Evolutionary conservation across 768 basidiomycete species (phyloP), one percentile per base, ranked within the genome.

Genomic region (Filobasidium wieringae): DNA sequence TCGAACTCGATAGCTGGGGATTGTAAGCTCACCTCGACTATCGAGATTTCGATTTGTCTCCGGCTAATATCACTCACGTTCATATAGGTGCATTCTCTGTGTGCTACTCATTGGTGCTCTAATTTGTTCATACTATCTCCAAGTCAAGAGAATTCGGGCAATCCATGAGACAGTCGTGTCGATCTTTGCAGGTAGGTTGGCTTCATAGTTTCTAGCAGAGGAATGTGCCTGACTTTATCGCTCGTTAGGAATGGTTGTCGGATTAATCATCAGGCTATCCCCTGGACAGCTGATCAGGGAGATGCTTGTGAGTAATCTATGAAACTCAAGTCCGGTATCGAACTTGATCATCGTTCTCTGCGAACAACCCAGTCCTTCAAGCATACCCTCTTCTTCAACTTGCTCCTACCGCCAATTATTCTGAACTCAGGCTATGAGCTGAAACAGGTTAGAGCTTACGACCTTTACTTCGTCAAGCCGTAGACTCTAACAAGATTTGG

Each of bases 361-460:
- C n/a, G n/a, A n/a, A n/a, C n/a, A n/a, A n/a, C n/a, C 2, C 67
- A 93, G 91, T 91, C 88, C 8, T 93, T 93, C 80, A 88, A 87
- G 72, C 89, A 93, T 69, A 96, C 93, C 2, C 79, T 97, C 51
- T 93, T 99, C 78, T 95, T 97, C 79, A 97, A 99, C 74, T 79
- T 97, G 22, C 79, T 99, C n/a, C 81, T 97, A 4, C 95, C 93
- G 5, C 95, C 95, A 1, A 99, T 99, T 72, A 99, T 99, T 69
- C 77, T 99, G 37, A 95, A 92, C 74, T 95, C 91, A 1, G 95
- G 95, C 6, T 99, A 95, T 72, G 91, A 95, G 74, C 82, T 99
- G 58, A 93, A 91, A 72, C 92, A 97, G 79, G 90, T 84, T 57
- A 59, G 82, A 67, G 31, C 27, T 33, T 14, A 12, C 22, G 15